phyloP scores from a whole-genome alignment of 2,329 filamentous ascomycete genomes.

The Phialophora verrucosa region DNA sequence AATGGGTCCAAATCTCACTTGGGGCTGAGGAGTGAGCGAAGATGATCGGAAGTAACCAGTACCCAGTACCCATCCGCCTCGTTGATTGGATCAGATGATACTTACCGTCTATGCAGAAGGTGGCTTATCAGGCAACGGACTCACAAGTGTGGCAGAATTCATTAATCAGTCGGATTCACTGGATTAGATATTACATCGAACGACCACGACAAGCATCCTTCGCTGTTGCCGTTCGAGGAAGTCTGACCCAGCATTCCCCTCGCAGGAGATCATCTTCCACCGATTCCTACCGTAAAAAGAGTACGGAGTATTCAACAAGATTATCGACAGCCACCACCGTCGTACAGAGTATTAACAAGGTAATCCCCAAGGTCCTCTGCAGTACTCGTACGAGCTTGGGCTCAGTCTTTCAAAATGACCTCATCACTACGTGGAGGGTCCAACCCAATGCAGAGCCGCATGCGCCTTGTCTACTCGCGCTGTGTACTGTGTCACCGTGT shows the following conservation, averaged over 20 bases:
- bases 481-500: background rate
- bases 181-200: background rate
- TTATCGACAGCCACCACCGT: too few species aligned
- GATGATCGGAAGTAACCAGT: background rate
- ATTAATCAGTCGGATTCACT: background rate
- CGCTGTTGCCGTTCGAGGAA: background rate
- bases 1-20: conserved; percentile 1
- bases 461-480: background rate
- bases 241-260: background rate
- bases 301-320: background rate
- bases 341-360: too few species aligned
- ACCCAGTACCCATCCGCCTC: background rate
- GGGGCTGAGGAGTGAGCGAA: background rate
- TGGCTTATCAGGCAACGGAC: background rate
- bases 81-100: background rate
- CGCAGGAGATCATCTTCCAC: background rate
- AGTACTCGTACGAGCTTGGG: background rate
- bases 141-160: background rate
- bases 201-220: background rate
- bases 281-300: too few species aligned
- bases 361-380: too few species aligned
- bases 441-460: background rate
- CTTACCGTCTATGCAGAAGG: background rate
- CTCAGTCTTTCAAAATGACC: background rate
- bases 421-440: background rate